A percentile compares a stretch with the other conserved stretches of the same genome.
Conservation (phyloP, 192 early-diverging fungal species). For the Tieghemiomyces parasiticus region DNA sequence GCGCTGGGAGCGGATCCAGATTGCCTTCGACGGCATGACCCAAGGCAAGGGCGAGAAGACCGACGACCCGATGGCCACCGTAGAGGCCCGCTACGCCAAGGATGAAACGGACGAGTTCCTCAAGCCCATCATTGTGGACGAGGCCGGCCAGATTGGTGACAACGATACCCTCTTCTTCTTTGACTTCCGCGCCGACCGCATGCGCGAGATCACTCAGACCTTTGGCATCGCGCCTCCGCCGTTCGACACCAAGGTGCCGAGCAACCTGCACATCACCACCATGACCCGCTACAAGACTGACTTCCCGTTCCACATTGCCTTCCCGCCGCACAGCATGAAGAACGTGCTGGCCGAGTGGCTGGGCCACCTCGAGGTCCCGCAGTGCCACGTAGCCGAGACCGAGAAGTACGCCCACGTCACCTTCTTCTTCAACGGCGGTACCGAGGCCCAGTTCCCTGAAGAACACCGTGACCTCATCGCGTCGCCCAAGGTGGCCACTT, state of each 20-base stretch:
- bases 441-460: slow-evolving; percentile 72
- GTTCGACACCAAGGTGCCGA: slow-evolving; percentile 66
- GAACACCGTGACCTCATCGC: slow-evolving; percentile 86
- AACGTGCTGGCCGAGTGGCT: slow-evolving; percentile 98
- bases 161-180: slow-evolving; percentile 93
- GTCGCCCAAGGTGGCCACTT: slow-evolving; percentile 93
- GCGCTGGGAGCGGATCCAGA: slow-evolving; percentile 96
- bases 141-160: slow-evolving; percentile 66
- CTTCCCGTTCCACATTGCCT: slow-evolving; percentile 89
- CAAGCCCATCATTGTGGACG: slow-evolving; percentile 88
- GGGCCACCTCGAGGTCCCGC: slow-evolving; percentile 67
- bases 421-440: slow-evolving; percentile 99
- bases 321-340: slow-evolving; percentile 94
- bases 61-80: slow-evolving; percentile 40
- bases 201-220: slow-evolving; percentile 81
- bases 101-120: slow-evolving; percentile 99
- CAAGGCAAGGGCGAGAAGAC: slow-evolving; percentile 60
- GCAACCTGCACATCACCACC: slow-evolving; percentile 72
- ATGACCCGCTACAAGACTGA: slow-evolving; percentile 98
- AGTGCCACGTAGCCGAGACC: slow-evolving; percentile 97
- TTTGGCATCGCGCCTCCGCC: slow-evolving; percentile 76
- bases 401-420: slow-evolving; percentile 99
- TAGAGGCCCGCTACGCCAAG: slow-evolving; percentile 74
- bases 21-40: slow-evolving; percentile 85
- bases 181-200: slow-evolving; percentile 97